Base-by-base conservation (phyloP, 805 yeast species). In the Blastobotrys terrestris region DNA sequence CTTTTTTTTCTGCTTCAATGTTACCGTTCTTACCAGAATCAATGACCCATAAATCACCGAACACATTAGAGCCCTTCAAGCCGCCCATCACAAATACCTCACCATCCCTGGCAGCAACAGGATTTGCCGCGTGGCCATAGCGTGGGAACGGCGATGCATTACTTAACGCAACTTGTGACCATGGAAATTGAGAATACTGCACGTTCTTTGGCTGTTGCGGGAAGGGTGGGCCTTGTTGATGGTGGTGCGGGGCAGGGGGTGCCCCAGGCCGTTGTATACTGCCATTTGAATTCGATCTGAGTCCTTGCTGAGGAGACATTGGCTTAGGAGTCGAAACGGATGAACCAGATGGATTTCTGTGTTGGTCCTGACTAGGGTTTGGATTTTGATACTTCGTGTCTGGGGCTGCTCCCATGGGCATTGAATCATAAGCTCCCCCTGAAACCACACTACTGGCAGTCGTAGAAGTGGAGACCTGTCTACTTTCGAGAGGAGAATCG, bases 71-170 rank as follows among this genome's bases (percentile, higher is more conserved):
- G 51, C 91, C 96, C 64, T 91, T 85, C 48, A 94, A 74, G 6
- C 99, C 99, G 43, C 99, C 99, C 88, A 94, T 91, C 19, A 94
- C 77, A 65, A 81, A 89, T 18, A 90, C 72, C 55, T 89, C 94
- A 51, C 88, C 88, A 52, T 84, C 84, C 31, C 88, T 90, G 13
- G 94, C 83, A 3, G 89, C 78, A 20, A 81, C 72, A 20, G 85
- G 72, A 2, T 95, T 87, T 0, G 94, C 84, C 0, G 95, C 88
- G 69, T 92, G 98, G 60, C 97, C 84, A 66, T 89, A 90, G 44
- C 99, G 80, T 2, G 99, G 98, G 64, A 92, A 90, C 1, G 98
- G 99, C 2, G 94, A 86, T 2, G 71, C 71, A 41, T 69, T 67
- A 50, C 60, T 58, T 49, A 69, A 60, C 43, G 51, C 54, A 54